These are phyloP conservation scores for Helminthosporium solani DNA, from an alignment of 2,329 filamentous ascomycete genomes.

Conservation along the genomic window DNA sequence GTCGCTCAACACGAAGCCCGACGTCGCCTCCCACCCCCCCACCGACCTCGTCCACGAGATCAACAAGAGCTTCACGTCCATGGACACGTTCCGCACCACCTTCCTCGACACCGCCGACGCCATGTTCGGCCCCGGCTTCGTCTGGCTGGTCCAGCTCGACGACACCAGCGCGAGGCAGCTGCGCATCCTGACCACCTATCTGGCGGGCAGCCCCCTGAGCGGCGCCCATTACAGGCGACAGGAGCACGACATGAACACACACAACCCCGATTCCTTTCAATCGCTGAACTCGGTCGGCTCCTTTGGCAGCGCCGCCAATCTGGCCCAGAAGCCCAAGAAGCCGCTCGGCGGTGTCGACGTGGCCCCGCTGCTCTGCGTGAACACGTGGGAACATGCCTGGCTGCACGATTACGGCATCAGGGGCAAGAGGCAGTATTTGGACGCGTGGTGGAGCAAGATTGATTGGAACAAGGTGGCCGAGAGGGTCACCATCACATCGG, in stretches of 20 bases:
- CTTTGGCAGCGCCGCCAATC: slow-evolving; percentile 38
- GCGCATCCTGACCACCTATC: slow-evolving; percentile 83
- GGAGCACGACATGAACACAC: slow-evolving; percentile 68
- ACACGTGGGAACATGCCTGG: slow-evolving; percentile 96
- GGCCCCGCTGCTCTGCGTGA: slow-evolving; percentile 81
- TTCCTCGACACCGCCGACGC: slow-evolving; percentile 76
- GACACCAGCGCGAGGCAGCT: slow-evolving; percentile 49
- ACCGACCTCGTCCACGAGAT: slow-evolving; percentile 62
- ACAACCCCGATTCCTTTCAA: slow-evolving; percentile 34
- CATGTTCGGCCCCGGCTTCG: slow-evolving; percentile 97
- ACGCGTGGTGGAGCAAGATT: slow-evolving; percentile 83
- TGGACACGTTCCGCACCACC: slow-evolving; percentile 78
- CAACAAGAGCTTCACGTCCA: slow-evolving; percentile 71
- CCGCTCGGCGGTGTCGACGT: slow-evolving; percentile 69
- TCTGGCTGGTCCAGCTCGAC: slow-evolving; percentile 76
- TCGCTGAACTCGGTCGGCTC: slow-evolving; percentile 42
- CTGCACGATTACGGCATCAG: slow-evolving; percentile 75
- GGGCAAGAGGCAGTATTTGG: slow-evolving; percentile 74
- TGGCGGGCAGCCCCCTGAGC: slow-evolving; percentile 84
- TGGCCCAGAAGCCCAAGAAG: slow-evolving; percentile 39
- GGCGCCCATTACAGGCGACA: slow-evolving; percentile 78
- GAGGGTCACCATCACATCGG: neutral
- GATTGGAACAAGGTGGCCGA: slow-evolving; percentile 73
- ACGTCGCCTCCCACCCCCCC: slow-evolving; percentile 29
- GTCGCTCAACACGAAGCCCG: slow-evolving; percentile 45